Percentiles rank a stretch among this genome's conserved stretches.
phyloP scores from a whole-genome alignment of 1,284 basidiomycete species.

The Phylloporus gajari region DNA sequence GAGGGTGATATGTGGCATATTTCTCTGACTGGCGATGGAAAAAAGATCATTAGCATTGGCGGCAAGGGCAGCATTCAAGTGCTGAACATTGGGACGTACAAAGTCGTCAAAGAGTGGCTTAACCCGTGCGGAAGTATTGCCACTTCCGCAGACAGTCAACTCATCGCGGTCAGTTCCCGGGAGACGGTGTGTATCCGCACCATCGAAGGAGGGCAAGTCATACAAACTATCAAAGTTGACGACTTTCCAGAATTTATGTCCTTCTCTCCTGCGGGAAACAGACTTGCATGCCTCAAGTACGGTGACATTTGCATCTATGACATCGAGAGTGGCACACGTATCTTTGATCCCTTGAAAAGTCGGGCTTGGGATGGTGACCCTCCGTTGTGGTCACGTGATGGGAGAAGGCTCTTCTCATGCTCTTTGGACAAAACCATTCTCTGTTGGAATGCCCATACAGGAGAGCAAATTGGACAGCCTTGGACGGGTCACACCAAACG shows the following conservation, averaged over 20 bases:
- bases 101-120: too few relatives aligned
- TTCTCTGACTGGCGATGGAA: too few relatives aligned
- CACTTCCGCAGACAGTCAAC: not conserved
- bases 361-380: too few relatives aligned
- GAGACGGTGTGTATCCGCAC: not conserved
- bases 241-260: not conserved
- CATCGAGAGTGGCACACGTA: not conserved
- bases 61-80: too few relatives aligned
- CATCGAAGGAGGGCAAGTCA: not conserved
- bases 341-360: too few relatives aligned
- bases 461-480: conserved; percentile 7
- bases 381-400: conserved; percentile 18
- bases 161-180: not conserved
- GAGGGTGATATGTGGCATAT: too few relatives aligned
- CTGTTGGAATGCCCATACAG: conserved; percentile 1
- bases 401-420: not conserved
- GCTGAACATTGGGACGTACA: too few relatives aligned
- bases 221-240: not conserved
- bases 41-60: too few relatives aligned
- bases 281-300: too few relatives aligned
- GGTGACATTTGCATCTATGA: too few relatives aligned
- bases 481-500: conserved; percentile 10
- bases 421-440: not conserved
- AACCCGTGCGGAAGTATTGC: too few relatives aligned
- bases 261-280: not conserved